phyloP scores from a whole-genome alignment of 305 asterid species.

The Caryopteris hybrid region DNA sequence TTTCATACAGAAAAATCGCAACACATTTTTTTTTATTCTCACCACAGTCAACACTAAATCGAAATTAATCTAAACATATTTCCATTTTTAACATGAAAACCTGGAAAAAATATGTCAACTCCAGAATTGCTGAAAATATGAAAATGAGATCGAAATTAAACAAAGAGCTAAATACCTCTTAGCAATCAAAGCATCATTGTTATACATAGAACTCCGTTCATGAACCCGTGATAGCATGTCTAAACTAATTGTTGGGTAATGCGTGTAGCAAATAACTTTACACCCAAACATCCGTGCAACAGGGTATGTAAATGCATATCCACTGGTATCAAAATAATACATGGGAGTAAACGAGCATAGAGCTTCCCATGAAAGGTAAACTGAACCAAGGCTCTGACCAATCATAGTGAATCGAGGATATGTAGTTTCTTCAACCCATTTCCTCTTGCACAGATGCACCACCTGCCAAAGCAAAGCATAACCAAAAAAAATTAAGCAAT shows the following conservation, averaged over 20 bases:
- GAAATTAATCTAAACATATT: background rate
- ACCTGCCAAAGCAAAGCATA: constrained; percentile 44
- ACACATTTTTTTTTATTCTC: background rate
- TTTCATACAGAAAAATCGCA: background rate
- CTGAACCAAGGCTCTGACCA: constrained; percentile 95
- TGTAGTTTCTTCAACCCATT: constrained; percentile 82
- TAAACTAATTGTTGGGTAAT: constrained; percentile 93
- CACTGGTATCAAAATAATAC: constrained; percentile 85
- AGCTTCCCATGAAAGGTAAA: constrained; percentile 90
- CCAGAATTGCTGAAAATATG: background rate
- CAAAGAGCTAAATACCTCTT: constrained; percentile 46
- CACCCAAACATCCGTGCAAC: constrained; percentile 79
- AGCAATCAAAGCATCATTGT: constrained; percentile 72
- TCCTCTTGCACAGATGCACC: constrained; percentile 72
- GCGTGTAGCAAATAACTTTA: constrained; percentile 75
- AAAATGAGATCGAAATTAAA: background rate
- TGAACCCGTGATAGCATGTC: constrained; percentile 92
- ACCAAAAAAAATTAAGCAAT: constrained; percentile 10
- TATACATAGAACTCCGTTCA: constrained; percentile 74
- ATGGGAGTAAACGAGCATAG: constrained; percentile 58
- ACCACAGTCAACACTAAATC: background rate
- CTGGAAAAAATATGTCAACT: background rate
- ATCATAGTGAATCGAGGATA: constrained; percentile 95
- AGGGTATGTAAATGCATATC: constrained; percentile 95
- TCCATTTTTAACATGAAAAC: background rate